Base-by-base conservation (phyloP, 2,329 filamentous ascomycete species). In the Fusarium tuaranense region DNA sequence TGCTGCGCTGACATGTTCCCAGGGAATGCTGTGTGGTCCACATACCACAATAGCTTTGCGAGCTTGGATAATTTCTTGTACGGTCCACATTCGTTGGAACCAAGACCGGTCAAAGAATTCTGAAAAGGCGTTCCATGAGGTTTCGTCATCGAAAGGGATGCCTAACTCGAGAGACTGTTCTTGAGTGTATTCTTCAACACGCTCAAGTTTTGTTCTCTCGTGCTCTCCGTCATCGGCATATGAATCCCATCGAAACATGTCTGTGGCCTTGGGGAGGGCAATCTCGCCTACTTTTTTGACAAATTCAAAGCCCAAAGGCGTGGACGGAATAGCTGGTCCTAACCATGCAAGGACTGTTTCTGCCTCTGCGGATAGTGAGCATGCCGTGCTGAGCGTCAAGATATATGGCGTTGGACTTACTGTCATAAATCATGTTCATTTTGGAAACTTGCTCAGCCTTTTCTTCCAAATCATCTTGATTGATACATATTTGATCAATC, bases 401-500 rank as follows among this genome's bases (percentile, higher is more conserved):
- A 7, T 5, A 2, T 4, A 5, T 4, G 14, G 3, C 2, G 3
- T 5, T 6, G 14, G 7, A 36, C 62, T 51, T 57, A 70, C 74
- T 76, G n/a, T 76, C 71, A 5, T 74, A 76, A 4, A 76, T 76
- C 1, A 64, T 8, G 16, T 74, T 70, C 74, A 76, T 76, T 25
- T 68, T 73, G 3, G 67, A 57, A 5, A 76, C 74, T 22, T 76
- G 74, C 4, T 66, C 68, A 0, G 74, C 67, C 20, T 68, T 65
- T 36, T 76, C 73, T 2, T 2, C 6, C 10, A 70, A 8, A 10
- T 76, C 61, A 0, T 51, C 44, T 16, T 76, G 73, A 16, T 76
- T 76, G 32, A 75, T 75, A 8, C 72, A 77, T 25, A 75, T 71
- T 27, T 76, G 73, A 16, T 76, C 74, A 12, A 76, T 65, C 73